These are phyloP conservation scores for Daldinia loculata DNA, from an alignment of 495 filamentous ascomycete genomes.

Conservation along the genomic window DNA sequence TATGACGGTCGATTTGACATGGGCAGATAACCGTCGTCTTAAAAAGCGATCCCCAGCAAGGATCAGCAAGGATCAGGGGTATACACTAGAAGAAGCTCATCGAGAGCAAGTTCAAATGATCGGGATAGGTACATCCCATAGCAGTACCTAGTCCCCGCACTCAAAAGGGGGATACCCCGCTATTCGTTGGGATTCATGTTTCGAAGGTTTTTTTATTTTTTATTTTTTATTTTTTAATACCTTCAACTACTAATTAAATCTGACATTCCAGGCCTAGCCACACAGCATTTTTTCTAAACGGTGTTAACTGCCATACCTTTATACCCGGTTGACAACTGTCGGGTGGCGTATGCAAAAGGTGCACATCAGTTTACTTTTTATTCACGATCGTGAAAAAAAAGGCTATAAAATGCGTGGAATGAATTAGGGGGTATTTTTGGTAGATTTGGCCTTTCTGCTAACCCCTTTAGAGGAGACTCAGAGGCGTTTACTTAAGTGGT, in stretches of 20 bases:
- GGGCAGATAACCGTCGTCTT: slow-evolving; percentile 42
- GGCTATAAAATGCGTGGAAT: neutral
- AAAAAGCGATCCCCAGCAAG: slow-evolving; percentile 36
- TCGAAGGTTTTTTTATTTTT: neutral
- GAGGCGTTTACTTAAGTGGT: neutral
- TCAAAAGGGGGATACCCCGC: slow-evolving; percentile 33
- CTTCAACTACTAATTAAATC: slow-evolving; percentile 13
- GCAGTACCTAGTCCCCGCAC: slow-evolving; percentile 29
- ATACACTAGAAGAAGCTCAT: slow-evolving; percentile 4
- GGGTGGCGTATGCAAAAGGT: slow-evolving; percentile 6
- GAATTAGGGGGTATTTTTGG: neutral
- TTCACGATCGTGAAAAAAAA: neutral
- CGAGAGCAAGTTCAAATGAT: slow-evolving; percentile 16
- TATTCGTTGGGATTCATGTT: slow-evolving; percentile 2
- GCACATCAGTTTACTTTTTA: slow-evolving; percentile 1
- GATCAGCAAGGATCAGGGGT: slow-evolving; percentile 42
- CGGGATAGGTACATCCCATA: slow-evolving; percentile 11
- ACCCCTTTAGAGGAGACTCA: slow-evolving; percentile 4
- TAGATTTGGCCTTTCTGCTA: neutral
- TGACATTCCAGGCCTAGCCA: slow-evolving; percentile 20
- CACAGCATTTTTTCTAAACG: slow-evolving; percentile 9
- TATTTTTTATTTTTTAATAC: neutral
- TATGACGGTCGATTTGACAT: slow-evolving; percentile 31
- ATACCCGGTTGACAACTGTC: slow-evolving; percentile 11
- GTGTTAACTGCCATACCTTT: slow-evolving; percentile 14